These are phyloP conservation scores for Schrenkiella parvula DNA, from an alignment of 345 rosid species.

Conservation along the genomic window DNA sequence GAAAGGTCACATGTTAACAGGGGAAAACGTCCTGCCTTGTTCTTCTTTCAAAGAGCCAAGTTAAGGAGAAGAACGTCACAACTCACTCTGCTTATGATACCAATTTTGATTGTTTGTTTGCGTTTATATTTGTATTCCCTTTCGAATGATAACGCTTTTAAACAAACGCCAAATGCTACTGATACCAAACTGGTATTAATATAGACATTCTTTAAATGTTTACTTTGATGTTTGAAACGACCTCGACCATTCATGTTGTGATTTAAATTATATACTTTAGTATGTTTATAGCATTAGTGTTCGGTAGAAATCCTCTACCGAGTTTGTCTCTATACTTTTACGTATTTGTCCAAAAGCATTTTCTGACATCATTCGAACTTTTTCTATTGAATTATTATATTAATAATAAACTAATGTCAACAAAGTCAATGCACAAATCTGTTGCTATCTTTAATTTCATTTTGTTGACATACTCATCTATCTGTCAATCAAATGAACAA, in stretches of 20 bases:
- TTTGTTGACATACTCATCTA: background rate
- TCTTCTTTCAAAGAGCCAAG: slow-evolving; percentile 15
- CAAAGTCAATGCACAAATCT: background rate
- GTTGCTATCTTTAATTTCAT: background rate
- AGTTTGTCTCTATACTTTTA: background rate
- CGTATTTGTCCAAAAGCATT: background rate
- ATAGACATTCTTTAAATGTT: background rate
- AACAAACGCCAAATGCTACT: background rate
- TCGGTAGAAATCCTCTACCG: background rate
- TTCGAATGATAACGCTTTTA: too few species aligned
- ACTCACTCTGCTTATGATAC: background rate
- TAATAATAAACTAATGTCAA: background rate
- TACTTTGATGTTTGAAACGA: background rate
- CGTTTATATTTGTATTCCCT: too few species aligned
- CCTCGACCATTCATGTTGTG: background rate
- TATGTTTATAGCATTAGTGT: background rate
- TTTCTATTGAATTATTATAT: background rate
- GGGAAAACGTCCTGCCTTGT: background rate
- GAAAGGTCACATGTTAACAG: slow-evolving; percentile 21
- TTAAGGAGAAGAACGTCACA: background rate
- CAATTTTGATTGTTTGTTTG: background rate
- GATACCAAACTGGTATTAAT: background rate
- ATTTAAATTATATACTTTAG: background rate
- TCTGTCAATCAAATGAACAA: background rate
- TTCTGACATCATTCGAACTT: background rate